Base-by-base conservation (phyloP, 139 green algal genomes). In the Micractinium sp. region DNA sequence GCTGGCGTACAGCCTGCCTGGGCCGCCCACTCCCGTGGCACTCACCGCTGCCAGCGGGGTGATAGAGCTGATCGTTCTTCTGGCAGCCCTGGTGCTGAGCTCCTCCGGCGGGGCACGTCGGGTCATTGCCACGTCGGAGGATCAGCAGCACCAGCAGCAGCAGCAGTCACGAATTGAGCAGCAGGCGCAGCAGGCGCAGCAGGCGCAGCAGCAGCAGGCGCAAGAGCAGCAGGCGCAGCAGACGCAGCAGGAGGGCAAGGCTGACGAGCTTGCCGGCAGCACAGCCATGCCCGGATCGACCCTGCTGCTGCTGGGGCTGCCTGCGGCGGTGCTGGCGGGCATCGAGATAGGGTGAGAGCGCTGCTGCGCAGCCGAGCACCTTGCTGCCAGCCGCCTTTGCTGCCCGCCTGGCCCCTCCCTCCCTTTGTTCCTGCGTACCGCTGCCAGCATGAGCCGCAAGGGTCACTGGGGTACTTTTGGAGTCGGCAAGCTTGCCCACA, bases 1-100 rank as follows among this genome's bases (percentile, higher is more conserved):
- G 38, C 38, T 87, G 29, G 83, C 83, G 29, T 87, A 87, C 67
- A 80, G 38, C 36, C 83, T 81, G 66, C 83, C 83, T 1, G 83
- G 83, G 38, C 83, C 83, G 38, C 83, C 83, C 67, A 87, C 83
- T 16, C 83, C 83, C 1, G 41, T 79, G 2, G 67, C 41, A 0
- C 61, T 87, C 38, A 87, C 67, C 23, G 83, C 67, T 0, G 67
- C 56, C 39, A 87, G 66, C 31, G 83, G 33, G 1, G 63, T 56
- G 20, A 35, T 87, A 4, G 83, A 87, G 83, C 83, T 87, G 3
- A 27, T 69, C 1, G 83, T 87, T 39, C 67, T 87, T 4, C 27
- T 66, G 2, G 67, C 27, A 13, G 66, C 66, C 9, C 63, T 87
- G 67, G 9, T 66, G 29, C 16, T 63, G 41, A 39, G 14, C 13